Base-by-base conservation (phyloP, 208 protist species). In the Novymonas esmeraldas region DNA sequence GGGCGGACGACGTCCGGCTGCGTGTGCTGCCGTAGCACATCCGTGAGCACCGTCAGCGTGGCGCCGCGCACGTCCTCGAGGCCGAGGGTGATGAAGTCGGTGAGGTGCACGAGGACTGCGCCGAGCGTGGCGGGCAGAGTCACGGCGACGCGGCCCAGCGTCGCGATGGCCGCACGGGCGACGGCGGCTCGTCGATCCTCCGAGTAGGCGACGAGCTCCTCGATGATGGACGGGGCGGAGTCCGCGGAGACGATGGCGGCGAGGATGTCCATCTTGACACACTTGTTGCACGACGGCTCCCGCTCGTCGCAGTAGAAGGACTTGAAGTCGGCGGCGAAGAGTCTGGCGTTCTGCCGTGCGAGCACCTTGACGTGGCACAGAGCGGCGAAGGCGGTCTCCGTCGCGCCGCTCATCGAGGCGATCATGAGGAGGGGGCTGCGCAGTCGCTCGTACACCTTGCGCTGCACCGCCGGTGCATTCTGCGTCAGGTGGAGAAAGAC, bases 401-500 rank as follows among this genome's bases (percentile, higher is more conserved):
- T 87, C 39, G 63, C 58, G 11, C 55, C 74, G 44, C 81, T 84
- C 13, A n/a, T n/a, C n/a, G 85, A 67, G 45, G 93, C 77, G 11
- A 97, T 72, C 11, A 86, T 83, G n/a, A 97, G 70, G 29, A 98
- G 82, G 6, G 94, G 90, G 44, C 84, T 76, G 20, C 77, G 82
- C 7, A 98, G 64, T 11, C 90, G 84, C 51, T 84, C 29, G 56
- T 82, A 85, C 6, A 98, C 93, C 48, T 96, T 82, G 16, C 28
- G 46, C 46, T 98, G 78, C 26, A 97, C 64, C 2, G 78, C 63
- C 11, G 87, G 80, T n/a, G 82, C 70, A 63, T 87, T 92, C 57
- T 96, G 78, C 18, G 96, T 97, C 10, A 98, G 73, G 54, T 87
- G 72, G 49, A 98, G 70, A 64, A 98, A 98, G 6, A 90, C 83